Percentiles rank a stretch among this genome's conserved stretches.
phyloP scores from a whole-genome alignment of 768 basidiomycete genomes.

The Sarcodon sp. region DNA sequence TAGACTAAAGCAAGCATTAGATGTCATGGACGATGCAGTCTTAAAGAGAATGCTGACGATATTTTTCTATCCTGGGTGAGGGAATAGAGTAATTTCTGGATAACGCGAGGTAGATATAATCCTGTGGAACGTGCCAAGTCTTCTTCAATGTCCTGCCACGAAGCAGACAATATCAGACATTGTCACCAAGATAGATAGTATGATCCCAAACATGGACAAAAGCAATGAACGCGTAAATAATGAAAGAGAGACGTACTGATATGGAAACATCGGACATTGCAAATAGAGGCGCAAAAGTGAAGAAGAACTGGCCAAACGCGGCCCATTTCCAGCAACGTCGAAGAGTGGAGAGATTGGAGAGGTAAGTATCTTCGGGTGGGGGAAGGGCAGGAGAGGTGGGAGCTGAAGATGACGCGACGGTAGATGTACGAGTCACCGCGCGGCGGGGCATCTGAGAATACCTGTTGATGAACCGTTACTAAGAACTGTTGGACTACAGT shows the following conservation, averaged over 20 bases:
- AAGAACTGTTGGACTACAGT: neutral
- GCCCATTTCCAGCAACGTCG: conserved; percentile 90
- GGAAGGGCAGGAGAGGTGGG: conserved; percentile 6
- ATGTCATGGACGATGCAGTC: conserved; percentile 9
- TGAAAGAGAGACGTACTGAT: conserved; percentile 27
- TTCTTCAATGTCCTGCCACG: conserved; percentile 59
- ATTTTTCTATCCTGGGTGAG: conserved; percentile 76
- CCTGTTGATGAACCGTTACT: neutral
- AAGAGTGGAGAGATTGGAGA: conserved; percentile 33
- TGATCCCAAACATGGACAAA: conserved; percentile 2
- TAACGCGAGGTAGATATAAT: conserved; percentile 54
- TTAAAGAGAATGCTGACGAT: conserved; percentile 31
- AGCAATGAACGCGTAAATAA: neutral
- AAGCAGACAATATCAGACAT: conserved; percentile 5
- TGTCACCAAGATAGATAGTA: neutral
- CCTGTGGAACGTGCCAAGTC: conserved; percentile 54
- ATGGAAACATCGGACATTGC: conserved; percentile 60
- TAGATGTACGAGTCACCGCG: neutral
- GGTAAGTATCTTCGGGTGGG: conserved; percentile 10
- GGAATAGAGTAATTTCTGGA: conserved; percentile 60
- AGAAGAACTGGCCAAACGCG: conserved; percentile 82
- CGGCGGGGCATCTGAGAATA: neutral
- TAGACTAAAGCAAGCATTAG: conserved; percentile 25
- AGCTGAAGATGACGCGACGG: conserved; percentile 3
- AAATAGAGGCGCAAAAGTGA: conserved; percentile 67